Conservation (phyloP, 192 early-diverging fungal species). For the Thamnidium elegans region DNA sequence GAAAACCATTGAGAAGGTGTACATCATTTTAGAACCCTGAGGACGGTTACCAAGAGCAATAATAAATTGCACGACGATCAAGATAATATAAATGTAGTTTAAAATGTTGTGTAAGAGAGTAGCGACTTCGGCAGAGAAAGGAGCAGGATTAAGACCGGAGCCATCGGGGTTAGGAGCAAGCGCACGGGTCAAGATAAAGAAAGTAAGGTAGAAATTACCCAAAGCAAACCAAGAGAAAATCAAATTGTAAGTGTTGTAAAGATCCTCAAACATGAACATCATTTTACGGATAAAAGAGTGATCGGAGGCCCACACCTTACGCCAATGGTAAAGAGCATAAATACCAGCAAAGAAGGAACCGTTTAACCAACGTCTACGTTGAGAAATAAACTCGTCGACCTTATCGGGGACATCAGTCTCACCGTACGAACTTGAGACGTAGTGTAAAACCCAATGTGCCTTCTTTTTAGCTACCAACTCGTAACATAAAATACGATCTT, state of each 20-base stretch:
- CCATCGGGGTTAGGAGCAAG: constrained; percentile 12
- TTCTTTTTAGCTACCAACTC: constrained; percentile 75
- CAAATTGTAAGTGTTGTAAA: constrained; percentile 81
- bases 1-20: constrained; percentile 68
- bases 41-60: constrained; percentile 92
- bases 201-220: constrained; percentile 67
- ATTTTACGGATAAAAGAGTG: constrained; percentile 69
- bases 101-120: constrained; percentile 40
- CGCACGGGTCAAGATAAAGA: constrained; percentile 49
- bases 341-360: constrained; percentile 76
- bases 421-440: constrained; percentile 68
- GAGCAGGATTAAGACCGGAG: constrained; percentile 13
- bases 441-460: constrained; percentile 63
- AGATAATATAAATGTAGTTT: constrained; percentile 52
- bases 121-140: constrained; percentile 42
- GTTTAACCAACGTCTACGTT: constrained; percentile 81
- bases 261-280: constrained; percentile 71
- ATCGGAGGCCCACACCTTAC: constrained; percentile 62
- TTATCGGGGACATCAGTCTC: constrained; percentile 78
- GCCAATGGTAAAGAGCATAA: constrained; percentile 63
- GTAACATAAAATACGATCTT: constrained; percentile 79
- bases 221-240: constrained; percentile 93
- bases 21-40: constrained; percentile 76
- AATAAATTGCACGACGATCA: constrained; percentile 81
- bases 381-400: constrained; percentile 67